These are phyloP conservation scores for Paratinospora sagittata DNA, from an alignment of 164 flowering plant genomes.

Conservation along the genomic window DNA sequence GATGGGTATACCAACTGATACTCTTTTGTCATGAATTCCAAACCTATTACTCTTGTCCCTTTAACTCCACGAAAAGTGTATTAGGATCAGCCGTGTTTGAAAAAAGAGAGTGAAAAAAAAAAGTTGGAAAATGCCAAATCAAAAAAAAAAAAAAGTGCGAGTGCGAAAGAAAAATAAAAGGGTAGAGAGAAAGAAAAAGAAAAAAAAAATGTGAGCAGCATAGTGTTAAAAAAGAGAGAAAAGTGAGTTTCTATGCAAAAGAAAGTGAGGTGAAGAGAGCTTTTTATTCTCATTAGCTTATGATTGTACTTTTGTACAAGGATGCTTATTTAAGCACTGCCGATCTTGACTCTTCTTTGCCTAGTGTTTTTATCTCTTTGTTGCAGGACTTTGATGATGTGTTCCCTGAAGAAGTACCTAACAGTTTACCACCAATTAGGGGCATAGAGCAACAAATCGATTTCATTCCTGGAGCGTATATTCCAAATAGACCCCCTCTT, in stretches of 20 bases:
- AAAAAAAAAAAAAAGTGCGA: too few species aligned
- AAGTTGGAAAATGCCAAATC: too few species aligned
- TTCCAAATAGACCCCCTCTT: background rate
- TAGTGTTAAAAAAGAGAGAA: background rate
- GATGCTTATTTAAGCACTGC: background rate
- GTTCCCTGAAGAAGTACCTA: background rate
- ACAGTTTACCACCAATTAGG: background rate
- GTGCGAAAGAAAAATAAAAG: background rate
- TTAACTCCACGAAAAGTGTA: background rate
- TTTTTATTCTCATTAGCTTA: background rate
- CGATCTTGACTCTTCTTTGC: background rate
- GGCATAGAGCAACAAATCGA: background rate
- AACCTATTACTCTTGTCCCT: background rate
- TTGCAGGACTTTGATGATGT: background rate
- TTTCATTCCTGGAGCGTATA: background rate
- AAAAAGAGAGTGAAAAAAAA: background rate
- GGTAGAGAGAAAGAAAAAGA: background rate
- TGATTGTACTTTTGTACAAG: background rate
- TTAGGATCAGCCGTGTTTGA: background rate
- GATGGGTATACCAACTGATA: background rate
- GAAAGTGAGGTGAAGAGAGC: background rate
- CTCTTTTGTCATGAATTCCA: background rate
- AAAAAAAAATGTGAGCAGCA: too few species aligned
- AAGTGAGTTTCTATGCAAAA: background rate
- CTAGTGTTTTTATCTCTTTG: background rate